Percentiles rank a stretch among this genome's conserved stretches.
These are phyloP conservation scores for Pichiaceae sp. DNA, from an alignment of 1,139 yeast genomes.

Conservation along the genomic window DNA sequence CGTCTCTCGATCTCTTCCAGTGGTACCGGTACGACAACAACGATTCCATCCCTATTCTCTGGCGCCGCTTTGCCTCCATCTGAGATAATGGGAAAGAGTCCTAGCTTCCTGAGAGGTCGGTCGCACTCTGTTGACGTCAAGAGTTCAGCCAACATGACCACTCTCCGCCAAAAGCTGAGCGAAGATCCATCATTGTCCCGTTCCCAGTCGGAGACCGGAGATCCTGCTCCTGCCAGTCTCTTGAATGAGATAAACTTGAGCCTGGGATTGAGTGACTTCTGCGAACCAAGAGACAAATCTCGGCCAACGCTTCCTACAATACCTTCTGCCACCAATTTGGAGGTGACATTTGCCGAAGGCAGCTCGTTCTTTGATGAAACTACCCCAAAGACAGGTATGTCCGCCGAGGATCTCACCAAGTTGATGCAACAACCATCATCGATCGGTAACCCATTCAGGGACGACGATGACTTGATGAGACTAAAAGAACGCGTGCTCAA, in stretches of 20 bases:
- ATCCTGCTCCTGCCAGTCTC: not conserved
- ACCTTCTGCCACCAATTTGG: conserved; percentile 15
- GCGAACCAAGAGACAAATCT: not conserved
- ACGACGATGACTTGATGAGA: conserved; percentile 21
- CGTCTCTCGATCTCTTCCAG: conserved; percentile 18
- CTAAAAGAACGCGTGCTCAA: conserved; percentile 21
- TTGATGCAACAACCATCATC: not conserved
- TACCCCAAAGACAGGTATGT: conserved; percentile 7
- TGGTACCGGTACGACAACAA: conserved; percentile 9
- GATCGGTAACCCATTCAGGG: conserved; percentile 12
- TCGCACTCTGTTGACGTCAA: not conserved
- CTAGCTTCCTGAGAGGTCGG: not conserved
- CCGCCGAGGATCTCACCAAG: not conserved
- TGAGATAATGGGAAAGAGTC: not conserved
- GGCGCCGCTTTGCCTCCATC: conserved; percentile 12
- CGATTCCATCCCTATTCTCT: conserved; percentile 16
- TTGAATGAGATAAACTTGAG: conserved; percentile 2
- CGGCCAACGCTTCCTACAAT: conserved; percentile 12
- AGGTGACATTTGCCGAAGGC: conserved; percentile 5
- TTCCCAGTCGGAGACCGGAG: not conserved
- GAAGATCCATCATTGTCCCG: not conserved
- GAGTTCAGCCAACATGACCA: not conserved
- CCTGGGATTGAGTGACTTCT: conserved; percentile 1
- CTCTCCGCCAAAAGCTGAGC: not conserved
- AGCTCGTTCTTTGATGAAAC: not conserved